These are phyloP conservation scores for Ophiocordyceps unilateralis DNA, from an alignment of 2,329 filamentous ascomycete species.

Conservation along the genomic window DNA sequence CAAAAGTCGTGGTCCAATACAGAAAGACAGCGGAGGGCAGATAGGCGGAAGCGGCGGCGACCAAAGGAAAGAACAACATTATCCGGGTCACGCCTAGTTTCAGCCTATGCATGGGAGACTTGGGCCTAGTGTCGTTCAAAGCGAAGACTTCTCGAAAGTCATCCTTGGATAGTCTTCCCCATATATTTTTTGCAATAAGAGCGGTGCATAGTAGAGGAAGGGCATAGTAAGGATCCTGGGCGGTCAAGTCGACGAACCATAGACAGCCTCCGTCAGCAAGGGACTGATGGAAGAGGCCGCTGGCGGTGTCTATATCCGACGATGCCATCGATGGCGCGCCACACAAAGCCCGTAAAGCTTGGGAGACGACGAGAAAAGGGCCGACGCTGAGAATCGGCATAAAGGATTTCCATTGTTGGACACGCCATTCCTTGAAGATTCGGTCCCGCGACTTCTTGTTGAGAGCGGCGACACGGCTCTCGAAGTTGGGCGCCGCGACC, in stretches of 20 bases:
- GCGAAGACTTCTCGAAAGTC: constrained; percentile 11
- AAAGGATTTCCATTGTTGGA: constrained; percentile 30
- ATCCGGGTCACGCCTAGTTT: constrained; percentile 13
- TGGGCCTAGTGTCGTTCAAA: constrained; percentile 4
- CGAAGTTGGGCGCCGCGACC: too few relatives aligned
- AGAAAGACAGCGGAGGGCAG: constrained; percentile 22
- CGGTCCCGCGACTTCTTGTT: constrained; percentile 13
- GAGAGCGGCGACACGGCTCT: constrained; percentile 7
- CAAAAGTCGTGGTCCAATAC: constrained; percentile 21
- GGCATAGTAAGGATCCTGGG: constrained; percentile 30
- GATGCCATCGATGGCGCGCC: constrained; percentile 8
- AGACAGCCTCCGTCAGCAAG: constrained; percentile 32
- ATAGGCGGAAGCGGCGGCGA: constrained; percentile 17
- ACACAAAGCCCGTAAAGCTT: constrained; percentile 29
- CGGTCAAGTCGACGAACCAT: constrained; percentile 38
- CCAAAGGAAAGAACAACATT: constrained; percentile 13
- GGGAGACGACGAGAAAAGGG: constrained; percentile 32
- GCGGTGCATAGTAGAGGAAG: constrained; percentile 23
- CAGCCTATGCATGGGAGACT: constrained; percentile 7
- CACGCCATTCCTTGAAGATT: constrained; percentile 20
- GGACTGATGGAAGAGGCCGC: constrained; percentile 16
- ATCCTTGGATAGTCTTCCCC: constrained; percentile 12
- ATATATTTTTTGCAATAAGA: constrained; percentile 12
- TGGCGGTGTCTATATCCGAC: constrained; percentile 2
- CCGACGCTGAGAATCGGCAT: constrained; percentile 22